Base-by-base conservation (phyloP, 192 early-diverging fungal species). In the Phycomyces blakesleeanus region DNA sequence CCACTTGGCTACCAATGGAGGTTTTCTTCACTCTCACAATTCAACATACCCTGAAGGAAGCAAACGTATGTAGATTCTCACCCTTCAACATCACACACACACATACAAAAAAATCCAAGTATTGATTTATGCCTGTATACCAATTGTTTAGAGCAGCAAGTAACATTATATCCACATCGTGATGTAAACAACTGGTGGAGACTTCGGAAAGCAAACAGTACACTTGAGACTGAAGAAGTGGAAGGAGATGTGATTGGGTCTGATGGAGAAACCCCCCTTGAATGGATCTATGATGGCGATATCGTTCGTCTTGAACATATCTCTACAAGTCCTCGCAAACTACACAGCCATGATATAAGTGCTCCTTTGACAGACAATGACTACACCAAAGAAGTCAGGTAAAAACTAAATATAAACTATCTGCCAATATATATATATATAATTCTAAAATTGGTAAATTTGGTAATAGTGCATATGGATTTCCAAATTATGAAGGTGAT, bases 141-240 rank as follows among this genome's bases (percentile, higher is more conserved):
- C 39, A 71, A 80, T 14, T 80, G 74, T 24, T 78, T 83, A 75
- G 84, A 90, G 53, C 88, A 93, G 78, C 87, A 91, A 72, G 81
- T 93, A 44, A 89, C 86, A 21, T 79, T 89, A 37, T 92, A 91
- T 55, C 79, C 78, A 6, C 82, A 91, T 76, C 71, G 74, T 44
- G 96, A 96, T 71, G 68, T 74, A 22, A 98, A 98, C 79, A 95
- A 94, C 78, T 65, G 78, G 40, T 98, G 87, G 85, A 78, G 78
- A 20, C 81, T 82, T 38, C 66, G 76, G 50, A 79, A 81, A 34
- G 58, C 61, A 6, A 67, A 76, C 26, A 57, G 58, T 26, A 68
- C 71, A 49, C 34, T 56, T 8, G 42, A 47, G 20, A 40, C 18
- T 37, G 50, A 60, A 18, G 51, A 55, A 18, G 29, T 34, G 14